Base-by-base conservation (phyloP, 169 alveolate species). In the Plasmodium gonderi region DNA sequence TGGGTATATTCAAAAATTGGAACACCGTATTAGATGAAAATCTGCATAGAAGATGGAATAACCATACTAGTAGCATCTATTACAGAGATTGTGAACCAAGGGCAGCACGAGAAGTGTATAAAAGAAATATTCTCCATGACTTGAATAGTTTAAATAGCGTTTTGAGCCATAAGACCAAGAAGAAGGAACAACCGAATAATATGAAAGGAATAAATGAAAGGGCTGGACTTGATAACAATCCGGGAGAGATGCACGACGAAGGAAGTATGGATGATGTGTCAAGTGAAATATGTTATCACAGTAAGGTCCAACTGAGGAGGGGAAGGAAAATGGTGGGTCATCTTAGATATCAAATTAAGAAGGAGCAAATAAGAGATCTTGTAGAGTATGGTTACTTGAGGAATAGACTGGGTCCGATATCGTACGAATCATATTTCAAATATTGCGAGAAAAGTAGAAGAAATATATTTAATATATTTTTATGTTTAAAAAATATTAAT, bases 381-480 rank as follows among this genome's bases (percentile, higher is more conserved):
- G 45, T 31, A 67, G 3, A 67, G 31, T 17, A 65, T 5, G 68
- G 33, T 0, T 9, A 77, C 36, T 33, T 77, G 68, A 11, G 11
- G 12, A 40, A 14, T 23, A 64, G 47, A n/a, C 14, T 29, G 7
- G 3, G 45, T 2, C 77, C 14, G 9, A 79, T 79, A 0, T 31
- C 54, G 5, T 65, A 36, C 47, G 91, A 80, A 23, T 65, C 68
- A 14, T 69, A 47, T 9, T 83, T 69, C n/a, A 51, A 38, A 45
- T 54, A 64, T 47, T 83, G 82, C 42, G 77, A 83, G 20, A 69
- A 49, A 8, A 26, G 31, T 8, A 74, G 64, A 42, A 72, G 38
- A 38, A 45, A 64, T 11, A 31, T 72, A 69, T 83, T 83, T 83
- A 72, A 83, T 60, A 68, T 83, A 17, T 68, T 83, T 47, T 83